Base-by-base conservation (phyloP, 805 yeast species). In the Starmerella floris region DNA sequence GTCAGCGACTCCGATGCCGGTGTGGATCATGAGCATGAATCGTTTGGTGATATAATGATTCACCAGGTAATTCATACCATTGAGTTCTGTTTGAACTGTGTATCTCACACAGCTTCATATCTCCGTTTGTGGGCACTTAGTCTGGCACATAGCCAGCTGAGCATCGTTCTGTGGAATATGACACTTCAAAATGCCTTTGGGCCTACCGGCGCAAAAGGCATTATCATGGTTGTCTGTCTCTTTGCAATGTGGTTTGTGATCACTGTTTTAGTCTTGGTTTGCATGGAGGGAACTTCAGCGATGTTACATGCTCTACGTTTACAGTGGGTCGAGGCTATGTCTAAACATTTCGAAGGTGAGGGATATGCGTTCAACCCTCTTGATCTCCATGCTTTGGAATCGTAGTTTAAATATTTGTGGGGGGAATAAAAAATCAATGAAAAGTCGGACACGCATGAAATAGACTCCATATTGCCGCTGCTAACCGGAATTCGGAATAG, bases 261-360 rank as follows among this genome's bases (percentile, higher is more conserved):
- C 47, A 87, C 98, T 0, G 88, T 87, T 21, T 79, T 84, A 56
- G 87, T 91, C 53, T 71, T 91, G 57, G 98, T 91, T 17, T 68
- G 83, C 45, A 91, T 91, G 99, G 99, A 91, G 64, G 99, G 98
- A 45, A 91, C 98, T 0, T 83, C 95, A 30, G 98, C 98, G 20
- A 91, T 91, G 98, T 73, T 91, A 57, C 99, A 91, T 64, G 80
- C 96, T 19, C 73, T 91, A 58, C 81, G 99, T 66, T 70, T 91
- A 58, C 98, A 91, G 62, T 91, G 99, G 99, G 98, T 91, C 43
- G 99, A 91, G 66, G 82, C 96, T 16, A 91, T 91, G 99, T 83
- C 95, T 45, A 91, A 91, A 66, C 93, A 82, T 61, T 91, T 91
- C 56, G 94, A 82, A 59, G 99, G 99, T 59, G 98, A 88, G 60